Evolutionary conservation across 1,139 yeast genomes (phyloP).

Genomic region (Waltiozyma solani): DNA sequence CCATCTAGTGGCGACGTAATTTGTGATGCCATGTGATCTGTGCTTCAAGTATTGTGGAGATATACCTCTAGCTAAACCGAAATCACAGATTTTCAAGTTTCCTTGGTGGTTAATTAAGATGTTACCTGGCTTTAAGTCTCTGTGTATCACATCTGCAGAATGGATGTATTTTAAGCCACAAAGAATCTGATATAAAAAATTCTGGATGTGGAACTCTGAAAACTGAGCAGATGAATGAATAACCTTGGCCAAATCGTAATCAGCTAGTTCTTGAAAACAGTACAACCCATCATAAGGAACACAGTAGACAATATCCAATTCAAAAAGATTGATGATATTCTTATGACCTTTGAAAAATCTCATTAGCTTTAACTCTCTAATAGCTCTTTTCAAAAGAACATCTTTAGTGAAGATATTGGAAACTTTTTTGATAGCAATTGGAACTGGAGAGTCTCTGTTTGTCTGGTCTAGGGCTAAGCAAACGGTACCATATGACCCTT

Average conservation of each 20-base stretch:
- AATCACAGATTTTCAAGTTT: slow-evolving; percentile 69
- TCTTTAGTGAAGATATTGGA: slow-evolving; percentile 56
- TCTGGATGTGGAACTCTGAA: slow-evolving; percentile 75
- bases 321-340: slow-evolving; percentile 59
- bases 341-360: slow-evolving; percentile 73
- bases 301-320: slow-evolving; percentile 55
- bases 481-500: slow-evolving; percentile 87
- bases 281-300: slow-evolving; percentile 78
- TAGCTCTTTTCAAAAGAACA: slow-evolving; percentile 60
- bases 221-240: slow-evolving; percentile 69
- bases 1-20: slow-evolving; percentile 93
- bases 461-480: slow-evolving; percentile 63
- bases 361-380: slow-evolving; percentile 72
- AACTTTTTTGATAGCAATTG: slow-evolving; percentile 72
- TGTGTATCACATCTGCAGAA: slow-evolving; percentile 75
- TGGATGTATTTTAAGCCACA: slow-evolving; percentile 80
- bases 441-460: slow-evolving; percentile 19
- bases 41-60: slow-evolving; percentile 33
- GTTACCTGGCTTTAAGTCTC: slow-evolving; percentile 83
- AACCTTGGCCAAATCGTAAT: slow-evolving; percentile 68
- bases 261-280: slow-evolving; percentile 75
- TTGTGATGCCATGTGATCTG: slow-evolving; percentile 44
- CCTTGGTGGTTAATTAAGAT: slow-evolving; percentile 69
- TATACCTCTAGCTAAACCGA: slow-evolving; percentile 80
- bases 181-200: slow-evolving; percentile 65